Evolutionary conservation across 345 rosid genomes (phyloP).

Genomic region (Cochlearia excelsa): DNA sequence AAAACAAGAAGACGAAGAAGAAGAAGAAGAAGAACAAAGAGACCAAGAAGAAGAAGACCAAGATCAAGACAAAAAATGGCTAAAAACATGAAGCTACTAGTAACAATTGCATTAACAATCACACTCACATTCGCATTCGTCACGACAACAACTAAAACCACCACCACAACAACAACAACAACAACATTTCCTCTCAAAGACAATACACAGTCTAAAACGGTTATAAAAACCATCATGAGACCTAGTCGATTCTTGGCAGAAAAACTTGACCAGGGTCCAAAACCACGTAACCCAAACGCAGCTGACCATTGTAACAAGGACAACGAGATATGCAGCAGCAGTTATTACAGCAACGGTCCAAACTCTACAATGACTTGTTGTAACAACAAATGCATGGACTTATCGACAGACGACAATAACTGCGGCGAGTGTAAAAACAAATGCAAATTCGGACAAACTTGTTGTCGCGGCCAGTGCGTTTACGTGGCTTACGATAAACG

Average conservation of each 20-base stretch:
- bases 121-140: conserved; percentile 49
- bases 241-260: conserved; percentile 58
- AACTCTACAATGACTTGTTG: conserved; percentile 52
- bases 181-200: conserved; percentile 20
- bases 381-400: conserved; percentile 70
- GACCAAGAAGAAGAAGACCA: conserved; percentile 13
- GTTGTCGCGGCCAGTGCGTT: conserved; percentile 78
- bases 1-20: neutral
- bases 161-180: conserved; percentile 7
- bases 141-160: conserved; percentile 28
- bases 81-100: conserved; percentile 31
- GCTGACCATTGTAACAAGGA: conserved; percentile 65
- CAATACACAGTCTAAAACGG: no score
- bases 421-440: conserved; percentile 74
- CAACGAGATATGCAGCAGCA: conserved; percentile 37
- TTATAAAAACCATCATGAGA: conserved; percentile 35
- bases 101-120: conserved; percentile 44
- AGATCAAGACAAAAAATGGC: conserved; percentile 39
- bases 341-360: conserved; percentile 33
- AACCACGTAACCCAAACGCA: conserved; percentile 57
- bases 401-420: conserved; percentile 47
- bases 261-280: conserved; percentile 23
- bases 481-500: conserved; percentile 54
- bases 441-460: conserved; percentile 56
- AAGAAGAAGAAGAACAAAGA: conserved; percentile 16